phyloP scores from a whole-genome alignment of 805 yeast species.

The Lipomyces chichibuensis region DNA sequence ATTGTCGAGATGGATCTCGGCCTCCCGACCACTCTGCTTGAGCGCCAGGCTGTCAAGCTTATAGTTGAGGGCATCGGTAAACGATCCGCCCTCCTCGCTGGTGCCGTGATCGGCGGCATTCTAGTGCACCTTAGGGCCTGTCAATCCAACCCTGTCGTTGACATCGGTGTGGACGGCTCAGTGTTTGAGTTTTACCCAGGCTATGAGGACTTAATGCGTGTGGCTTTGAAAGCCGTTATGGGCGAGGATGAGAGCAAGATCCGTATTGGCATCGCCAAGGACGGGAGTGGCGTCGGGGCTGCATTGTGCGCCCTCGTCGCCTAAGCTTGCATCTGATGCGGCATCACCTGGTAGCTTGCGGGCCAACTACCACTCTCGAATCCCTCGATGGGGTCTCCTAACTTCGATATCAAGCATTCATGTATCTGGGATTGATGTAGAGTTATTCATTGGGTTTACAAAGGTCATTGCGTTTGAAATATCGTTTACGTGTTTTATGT shows the following conservation, averaged over 20 bases:
- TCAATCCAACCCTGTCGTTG: slow-evolving; percentile 73
- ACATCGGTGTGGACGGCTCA: slow-evolving; percentile 94
- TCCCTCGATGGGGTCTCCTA: background rate
- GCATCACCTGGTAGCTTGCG: background rate
- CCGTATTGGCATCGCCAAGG: slow-evolving; percentile 81
- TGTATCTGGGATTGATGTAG: background rate
- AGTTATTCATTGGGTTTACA: background rate
- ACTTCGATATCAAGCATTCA: background rate
- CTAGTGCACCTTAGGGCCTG: slow-evolving; percentile 68
- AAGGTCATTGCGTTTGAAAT: background rate
- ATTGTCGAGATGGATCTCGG: slow-evolving; percentile 70
- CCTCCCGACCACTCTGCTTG: slow-evolving; percentile 56
- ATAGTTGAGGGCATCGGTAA: slow-evolving; percentile 78
- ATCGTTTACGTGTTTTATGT: no score
- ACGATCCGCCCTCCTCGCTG: slow-evolving; percentile 88
- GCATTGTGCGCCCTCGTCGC: slow-evolving; percentile 78
- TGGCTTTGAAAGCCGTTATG: slow-evolving; percentile 67
- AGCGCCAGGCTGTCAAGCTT: slow-evolving; percentile 71
- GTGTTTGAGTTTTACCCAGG: slow-evolving; percentile 94
- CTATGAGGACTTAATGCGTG: slow-evolving; percentile 75
- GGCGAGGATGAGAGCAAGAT: slow-evolving; percentile 70
- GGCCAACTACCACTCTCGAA: background rate
- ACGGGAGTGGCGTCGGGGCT: slow-evolving; percentile 97
- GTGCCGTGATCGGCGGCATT: slow-evolving; percentile 87
- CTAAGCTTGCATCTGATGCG: background rate